These are phyloP conservation scores for Xylaria sp. DNA, from an alignment of 2,329 filamentous ascomycete genomes.

Conservation along the genomic window DNA sequence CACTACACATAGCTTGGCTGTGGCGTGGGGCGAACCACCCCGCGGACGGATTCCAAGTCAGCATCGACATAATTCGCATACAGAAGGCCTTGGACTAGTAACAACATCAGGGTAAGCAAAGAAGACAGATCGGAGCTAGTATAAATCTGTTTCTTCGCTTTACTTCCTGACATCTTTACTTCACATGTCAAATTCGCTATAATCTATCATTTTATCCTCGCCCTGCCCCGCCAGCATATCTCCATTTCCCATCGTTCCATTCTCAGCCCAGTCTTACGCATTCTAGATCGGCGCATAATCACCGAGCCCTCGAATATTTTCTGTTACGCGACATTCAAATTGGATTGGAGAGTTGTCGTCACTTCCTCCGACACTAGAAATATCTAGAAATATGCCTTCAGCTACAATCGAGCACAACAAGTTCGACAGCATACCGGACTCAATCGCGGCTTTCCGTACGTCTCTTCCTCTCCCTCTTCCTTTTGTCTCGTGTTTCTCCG, in stretches of 20 bases:
- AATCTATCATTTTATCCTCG: background rate
- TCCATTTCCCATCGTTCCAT: background rate
- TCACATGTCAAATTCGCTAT: background rate
- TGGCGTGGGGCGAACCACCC: slow-evolving; percentile 25
- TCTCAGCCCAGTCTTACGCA: background rate
- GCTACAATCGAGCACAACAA: slow-evolving; percentile 60
- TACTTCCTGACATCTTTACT: background rate
- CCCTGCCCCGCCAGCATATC: background rate
- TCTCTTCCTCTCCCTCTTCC: slow-evolving; percentile 21
- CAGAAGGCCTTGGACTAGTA: background rate
- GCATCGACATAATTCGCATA: slow-evolving; percentile 4
- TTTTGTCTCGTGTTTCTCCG: slow-evolving; percentile 3
- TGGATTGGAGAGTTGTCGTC: background rate
- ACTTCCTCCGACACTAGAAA: background rate
- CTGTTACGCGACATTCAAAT: background rate
- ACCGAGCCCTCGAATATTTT: background rate
- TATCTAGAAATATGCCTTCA: slow-evolving; percentile 61
- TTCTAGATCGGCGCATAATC: background rate
- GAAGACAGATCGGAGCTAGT: background rate
- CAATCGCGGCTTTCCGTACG: slow-evolving; percentile 72
- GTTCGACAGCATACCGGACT: slow-evolving; percentile 73
- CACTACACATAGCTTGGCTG: background rate
- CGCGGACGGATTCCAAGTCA: slow-evolving; percentile 19
- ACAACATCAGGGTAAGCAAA: background rate
- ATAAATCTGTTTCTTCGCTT: background rate